Evolutionary conservation across 306 rosid genomes (phyloP), one percentile per base, ranked within the genome.

Genomic region (Pyrus betulifolia): DNA sequence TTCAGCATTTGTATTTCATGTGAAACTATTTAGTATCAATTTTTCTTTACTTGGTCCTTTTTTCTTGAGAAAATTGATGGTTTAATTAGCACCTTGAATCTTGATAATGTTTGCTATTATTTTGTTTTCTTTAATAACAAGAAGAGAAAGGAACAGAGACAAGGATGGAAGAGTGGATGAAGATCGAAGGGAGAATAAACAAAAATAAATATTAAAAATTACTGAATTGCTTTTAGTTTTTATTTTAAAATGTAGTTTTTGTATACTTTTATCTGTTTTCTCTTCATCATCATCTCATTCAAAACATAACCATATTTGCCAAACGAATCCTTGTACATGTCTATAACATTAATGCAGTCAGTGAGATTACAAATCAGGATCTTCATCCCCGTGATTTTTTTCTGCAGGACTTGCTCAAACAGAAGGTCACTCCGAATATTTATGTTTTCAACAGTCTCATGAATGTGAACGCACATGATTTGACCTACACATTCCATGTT

Each of bases 401-500:
- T 80, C 76, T 75, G 85, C 93, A 94, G 98, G 98, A 94, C 66
- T 79, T 92, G 87, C 88, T 84, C 65, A 88, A 65, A 76, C 91
- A 92, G 88, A 89, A 92, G 83, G 86, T 92, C 75, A 85, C 84
- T 81, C 97, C 98, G 11, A 94, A 94, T 83, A 86, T 88, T 52
- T 94, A 89, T 49, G 95, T 94, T 55, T 86, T 90, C 87, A 94
- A 94, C 93, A 92, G 98, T 86, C 93, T 94, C 81, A 94, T 94
- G 98, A 94, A 94, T 62, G 97, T 83, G 82, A 94, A 94, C 52
- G 83, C 96, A 76, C 90, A 75, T 81, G 97, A 94, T 76, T 83
- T 94, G 86, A 89, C 76, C 87, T 94, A 94, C 88, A 83, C 89
- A 23, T 82, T 89, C 63, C 79, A 80, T 22, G 82, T 90, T 67